These are phyloP conservation scores for Calonectria fujianensis DNA, from an alignment of 2,329 filamentous ascomycete genomes.

Conservation along the genomic window DNA sequence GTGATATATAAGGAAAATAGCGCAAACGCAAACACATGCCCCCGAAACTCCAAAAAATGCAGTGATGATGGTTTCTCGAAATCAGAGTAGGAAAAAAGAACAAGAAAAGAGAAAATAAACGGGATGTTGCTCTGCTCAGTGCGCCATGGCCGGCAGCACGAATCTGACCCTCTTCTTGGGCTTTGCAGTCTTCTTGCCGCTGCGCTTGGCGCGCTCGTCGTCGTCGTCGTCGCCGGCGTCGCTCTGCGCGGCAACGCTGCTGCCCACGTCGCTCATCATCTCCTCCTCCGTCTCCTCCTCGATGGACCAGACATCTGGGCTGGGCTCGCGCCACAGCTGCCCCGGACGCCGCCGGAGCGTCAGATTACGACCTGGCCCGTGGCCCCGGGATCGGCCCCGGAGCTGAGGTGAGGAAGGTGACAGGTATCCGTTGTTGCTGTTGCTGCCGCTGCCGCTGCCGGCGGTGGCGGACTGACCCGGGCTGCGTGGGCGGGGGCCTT, in stretches of 20 bases:
- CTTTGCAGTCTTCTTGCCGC: slow-evolving; percentile 65
- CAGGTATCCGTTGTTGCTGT: slow-evolving; percentile 54
- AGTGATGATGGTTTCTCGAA: slow-evolving; percentile 25
- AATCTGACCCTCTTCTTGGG: slow-evolving; percentile 75
- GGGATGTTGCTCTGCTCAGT: slow-evolving; percentile 29
- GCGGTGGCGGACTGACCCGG: slow-evolving; percentile 53
- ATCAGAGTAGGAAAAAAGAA: background rate
- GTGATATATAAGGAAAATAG: slow-evolving; percentile 4
- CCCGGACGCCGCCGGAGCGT: slow-evolving; percentile 62
- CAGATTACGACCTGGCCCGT: slow-evolving; percentile 55
- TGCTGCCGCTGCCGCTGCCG: background rate
- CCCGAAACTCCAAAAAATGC: slow-evolving; percentile 52
- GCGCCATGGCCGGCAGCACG: slow-evolving; percentile 67
- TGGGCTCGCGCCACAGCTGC: slow-evolving; percentile 73
- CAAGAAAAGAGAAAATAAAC: no score
- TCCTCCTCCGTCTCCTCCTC: slow-evolving; percentile 76
- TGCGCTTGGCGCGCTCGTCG: slow-evolving; percentile 36
- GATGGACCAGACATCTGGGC: slow-evolving; percentile 76
- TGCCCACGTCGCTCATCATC: slow-evolving; percentile 65
- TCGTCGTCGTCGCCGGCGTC: slow-evolving; percentile 55
- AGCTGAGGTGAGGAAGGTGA: slow-evolving; percentile 55
- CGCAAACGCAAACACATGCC: slow-evolving; percentile 8
- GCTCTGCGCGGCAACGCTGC: slow-evolving; percentile 56
- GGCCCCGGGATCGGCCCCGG: slow-evolving; percentile 56
- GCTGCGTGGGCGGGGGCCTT: slow-evolving; percentile 59